Base-by-base conservation (phyloP, 345 rosid genomes). In the Lumnitzera littorea region DNA sequence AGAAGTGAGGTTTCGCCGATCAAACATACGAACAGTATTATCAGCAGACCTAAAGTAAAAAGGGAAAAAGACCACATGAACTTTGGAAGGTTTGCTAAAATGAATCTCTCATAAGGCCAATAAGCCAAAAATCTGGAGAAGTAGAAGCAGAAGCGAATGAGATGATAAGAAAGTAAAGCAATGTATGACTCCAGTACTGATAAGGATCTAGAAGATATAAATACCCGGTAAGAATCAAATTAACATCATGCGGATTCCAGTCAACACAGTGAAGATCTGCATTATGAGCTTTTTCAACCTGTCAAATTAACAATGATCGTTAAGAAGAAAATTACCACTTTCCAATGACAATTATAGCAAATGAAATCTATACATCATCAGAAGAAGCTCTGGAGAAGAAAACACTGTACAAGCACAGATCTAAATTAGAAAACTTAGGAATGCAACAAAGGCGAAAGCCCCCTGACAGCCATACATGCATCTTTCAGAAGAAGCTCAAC, bases 211-310 rank as follows among this genome's bases (percentile, higher is more conserved):
- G 49, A 31, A 53, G 55, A 16, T 16, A 53, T 6, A 16, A 23
- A 41, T 75, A 85, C 91, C 91, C 91, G 5, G 91, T 83, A 58
- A 85, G 60, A 64, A 83, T 77, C 52, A 85, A 75, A 63, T 85
- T 85, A 25, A 56, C 67, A 60, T 83, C 84, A 68, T 83, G 83
- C 48, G 79, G 84, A 63, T 85, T 85, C 91, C 91, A 85, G 71
- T 85, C 91, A 56, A 85, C 88, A 56, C 91, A 83, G 57, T 85
- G 91, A 66, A 85, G 67, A 77, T 85, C 91, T 5, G 86, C 72
- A 60, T 61, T 68, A 48, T 85, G 91, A 62, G 91, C 91, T 70
- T 83, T 83, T 67, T 83, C 77, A 48, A 85, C 86, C 91, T 83
- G 76, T 31, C 43, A 5, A 16, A 67, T n/a, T 2, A 27, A 27